phyloP scores from a whole-genome alignment of 2,329 filamentous ascomycete genomes.

The Colletotrichum eremochloae region DNA sequence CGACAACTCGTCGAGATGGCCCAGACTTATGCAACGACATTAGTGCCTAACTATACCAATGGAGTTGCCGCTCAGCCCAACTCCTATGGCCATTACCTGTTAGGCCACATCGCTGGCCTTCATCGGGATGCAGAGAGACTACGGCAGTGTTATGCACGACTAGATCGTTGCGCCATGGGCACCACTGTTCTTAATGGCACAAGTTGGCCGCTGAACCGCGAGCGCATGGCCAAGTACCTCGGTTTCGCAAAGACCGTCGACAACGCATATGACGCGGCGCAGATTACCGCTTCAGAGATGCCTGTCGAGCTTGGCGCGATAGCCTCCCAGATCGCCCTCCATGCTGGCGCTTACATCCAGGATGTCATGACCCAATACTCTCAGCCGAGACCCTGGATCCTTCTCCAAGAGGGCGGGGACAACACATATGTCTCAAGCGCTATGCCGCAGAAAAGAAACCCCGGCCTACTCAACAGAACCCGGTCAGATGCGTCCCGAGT shows the following conservation, averaged over 20 bases:
- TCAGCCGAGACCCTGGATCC: constrained; percentile 35
- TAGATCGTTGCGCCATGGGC: constrained; percentile 35
- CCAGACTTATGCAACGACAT: constrained; percentile 8
- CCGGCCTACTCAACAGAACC: constrained; percentile 12
- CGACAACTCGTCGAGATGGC: constrained; percentile 12
- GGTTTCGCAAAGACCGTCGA: constrained; percentile 33
- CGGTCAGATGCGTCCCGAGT: constrained; percentile 32
- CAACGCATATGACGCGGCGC: constrained; percentile 37
- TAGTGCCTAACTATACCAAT: constrained; percentile 35
- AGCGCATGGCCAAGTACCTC: constrained; percentile 35
- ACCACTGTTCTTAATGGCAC: constrained; percentile 37
- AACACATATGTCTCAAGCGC: constrained; percentile 39
- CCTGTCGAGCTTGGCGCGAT: constrained; percentile 33
- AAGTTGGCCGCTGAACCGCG: constrained; percentile 37
- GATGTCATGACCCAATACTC: constrained; percentile 36
- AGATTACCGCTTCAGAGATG: constrained; percentile 29
- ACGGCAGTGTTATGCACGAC: constrained; percentile 24
- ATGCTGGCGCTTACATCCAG: constrained; percentile 33
- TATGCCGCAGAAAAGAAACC: constrained; percentile 37
- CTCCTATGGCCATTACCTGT: constrained; percentile 32
- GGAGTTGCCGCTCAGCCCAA: constrained; percentile 37
- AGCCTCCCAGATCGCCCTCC: constrained; percentile 25
- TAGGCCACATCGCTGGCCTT: constrained; percentile 25
- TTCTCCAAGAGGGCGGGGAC: constrained; percentile 28
- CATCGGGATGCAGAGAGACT: constrained; percentile 29